A percentile compares a stretch with the other conserved stretches of the same genome.
phyloP scores from a whole-genome alignment of 2,329 filamentous ascomycete species.

The Cercospora sojina region DNA sequence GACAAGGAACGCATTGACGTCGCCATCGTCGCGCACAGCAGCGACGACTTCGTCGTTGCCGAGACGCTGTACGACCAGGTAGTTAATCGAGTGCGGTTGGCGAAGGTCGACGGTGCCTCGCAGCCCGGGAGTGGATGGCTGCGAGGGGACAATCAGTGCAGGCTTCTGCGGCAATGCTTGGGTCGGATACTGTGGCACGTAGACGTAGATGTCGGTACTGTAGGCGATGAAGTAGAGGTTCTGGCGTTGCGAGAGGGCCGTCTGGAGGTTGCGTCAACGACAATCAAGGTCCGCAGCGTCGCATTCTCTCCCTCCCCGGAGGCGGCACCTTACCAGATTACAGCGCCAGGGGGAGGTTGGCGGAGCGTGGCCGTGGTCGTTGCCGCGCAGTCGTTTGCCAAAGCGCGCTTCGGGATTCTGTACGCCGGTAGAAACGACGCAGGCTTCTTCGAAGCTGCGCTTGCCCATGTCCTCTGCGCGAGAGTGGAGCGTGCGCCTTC shows the following conservation, averaged over 20 bases:
- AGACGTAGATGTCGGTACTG: slow-evolving; percentile 43
- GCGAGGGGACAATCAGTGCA: slow-evolving; percentile 42
- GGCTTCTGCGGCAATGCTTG: slow-evolving; percentile 42
- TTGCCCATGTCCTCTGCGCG: slow-evolving; percentile 21
- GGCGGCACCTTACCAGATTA: slow-evolving; percentile 39
- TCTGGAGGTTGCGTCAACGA: slow-evolving; percentile 32
- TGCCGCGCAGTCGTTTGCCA: slow-evolving; percentile 26
- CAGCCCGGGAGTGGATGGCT: slow-evolving; percentile 36
- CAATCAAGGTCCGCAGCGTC: neutral
- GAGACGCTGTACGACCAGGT: slow-evolving; percentile 45
- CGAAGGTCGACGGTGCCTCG: slow-evolving; percentile 39
- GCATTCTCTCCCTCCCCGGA: neutral
- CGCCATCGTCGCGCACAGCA: slow-evolving; percentile 58
- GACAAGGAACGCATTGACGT: slow-evolving; percentile 48
- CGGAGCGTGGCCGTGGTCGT: slow-evolving; percentile 28
- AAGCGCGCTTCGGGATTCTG: slow-evolving; percentile 31
- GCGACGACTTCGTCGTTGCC: slow-evolving; percentile 51
- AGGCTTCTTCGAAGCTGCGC: slow-evolving; percentile 24
- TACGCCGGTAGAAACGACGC: slow-evolving; percentile 30
- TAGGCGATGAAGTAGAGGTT: slow-evolving; percentile 53
- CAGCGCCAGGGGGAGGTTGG: slow-evolving; percentile 42
- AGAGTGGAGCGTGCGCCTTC: neutral
- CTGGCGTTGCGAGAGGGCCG: slow-evolving; percentile 46
- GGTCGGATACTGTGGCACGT: slow-evolving; percentile 45
- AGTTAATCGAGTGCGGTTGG: slow-evolving; percentile 47